Base-by-base conservation (phyloP, 495 filamentous ascomycete species). In the Penicillium waksmanii region DNA sequence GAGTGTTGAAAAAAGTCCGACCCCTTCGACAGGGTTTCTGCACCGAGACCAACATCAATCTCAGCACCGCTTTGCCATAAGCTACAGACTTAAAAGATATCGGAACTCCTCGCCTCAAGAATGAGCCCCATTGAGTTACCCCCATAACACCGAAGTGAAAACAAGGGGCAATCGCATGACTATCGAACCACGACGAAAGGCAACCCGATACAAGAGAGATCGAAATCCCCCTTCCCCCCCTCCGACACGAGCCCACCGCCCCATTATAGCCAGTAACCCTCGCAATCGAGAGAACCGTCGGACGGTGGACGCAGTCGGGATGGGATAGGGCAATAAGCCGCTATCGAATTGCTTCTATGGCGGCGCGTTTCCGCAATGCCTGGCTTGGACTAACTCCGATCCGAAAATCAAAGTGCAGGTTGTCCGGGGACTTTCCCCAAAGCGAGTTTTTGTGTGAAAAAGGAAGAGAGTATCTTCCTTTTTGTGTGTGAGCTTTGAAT, bases 361-460 rank as follows among this genome's bases (percentile, higher is more conserved):
- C 91, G 92, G 91, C 89, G 91, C 91, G 90, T 97, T 96, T 96
- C 89, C 91, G 91, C 90, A 82, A 67, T 83, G 84, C 80, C 82
- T 81, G 74, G 63, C 73, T 70, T 70, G 58, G 44, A 55, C 42
- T 25, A 60, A 68, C 66, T 69, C 57, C 61, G 60, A 21, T 27
- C 23, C 36, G 62, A 54, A 50, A 61, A 57, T 54, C 64, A 67
- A 66, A 65, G 77, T 78, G 78, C 84, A 84, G 84, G 85, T 63
- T 89, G 93, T 98, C 95, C 94, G 95, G 93, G 95, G 95, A 98
- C 95, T 98, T 98, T 98, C 92, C 94, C 95, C 92, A 90, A 96
- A 97, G 92, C 92, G 51, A 66, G 53, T 70, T 76, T 76, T 53
- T 66, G 70, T 68, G 59, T 57, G 66, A 55, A 55, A 66, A 63